Base-by-base conservation (phyloP, 352 stramenopile species). In the Detonula confervacea region DNA sequence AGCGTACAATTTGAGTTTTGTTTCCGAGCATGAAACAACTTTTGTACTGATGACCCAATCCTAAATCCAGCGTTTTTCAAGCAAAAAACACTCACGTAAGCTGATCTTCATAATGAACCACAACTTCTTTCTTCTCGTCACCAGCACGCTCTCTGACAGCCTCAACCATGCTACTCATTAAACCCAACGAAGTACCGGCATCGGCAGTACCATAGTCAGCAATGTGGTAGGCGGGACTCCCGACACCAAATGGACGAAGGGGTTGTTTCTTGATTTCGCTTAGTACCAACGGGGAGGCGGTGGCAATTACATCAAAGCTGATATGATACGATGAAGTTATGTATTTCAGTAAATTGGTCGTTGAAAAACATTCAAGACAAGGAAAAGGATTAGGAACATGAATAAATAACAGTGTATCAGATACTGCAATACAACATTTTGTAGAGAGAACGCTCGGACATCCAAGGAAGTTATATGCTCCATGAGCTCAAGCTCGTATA, bases 201-300 rank as follows among this genome's bases (percentile, higher is more conserved):
- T 89, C 83, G 1, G 83, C 79, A 25, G 83, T 89, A 51, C 83
- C 79, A 61, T 81, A 89, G 60, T 89, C 79, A 2, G 73, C 80
- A 51, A 88, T 68, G 33, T 77, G 69, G 42, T 70, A 78, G 1
- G 61, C 61, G 22, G 30, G 49, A 39, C 18, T 62, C 30, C 55
- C 63, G 33, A 72, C 44, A 16, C 72, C 69, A 44, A 72, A 64
- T 14, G 69, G 69, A 51, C 51, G 49, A 1, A 69, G 42, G 4
- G 35, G 37, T 73, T 78, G 74, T 16, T 54, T 70, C 11, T 64
- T 25, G 14, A 84, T 66, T 56, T 80, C 60, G 22, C 70, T 25
- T 8, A 86, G 62, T 4, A 82, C 49, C 1, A 73, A 27, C 35
- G 77, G 71, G 20, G 52, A 81, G 35, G 82, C 71, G 7, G 77